Conservation (phyloP, 2,329 filamentous ascomycete species). For the Alternaria dauci region DNA sequence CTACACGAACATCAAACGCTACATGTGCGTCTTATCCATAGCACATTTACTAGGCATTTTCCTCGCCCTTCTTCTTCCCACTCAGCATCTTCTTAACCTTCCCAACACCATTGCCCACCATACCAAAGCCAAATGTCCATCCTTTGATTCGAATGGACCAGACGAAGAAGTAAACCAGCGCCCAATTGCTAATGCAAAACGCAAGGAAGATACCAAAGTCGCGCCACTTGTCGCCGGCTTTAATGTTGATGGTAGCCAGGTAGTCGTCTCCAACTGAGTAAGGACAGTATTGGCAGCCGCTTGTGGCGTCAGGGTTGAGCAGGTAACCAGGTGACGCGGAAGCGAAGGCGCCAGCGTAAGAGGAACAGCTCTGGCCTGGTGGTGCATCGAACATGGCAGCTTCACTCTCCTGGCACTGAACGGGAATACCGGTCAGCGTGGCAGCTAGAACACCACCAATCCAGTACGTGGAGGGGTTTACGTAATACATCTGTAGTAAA, state of each 20-base stretch:
- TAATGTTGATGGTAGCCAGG: slow-evolving; percentile 65
- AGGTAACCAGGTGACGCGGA: slow-evolving; percentile 67
- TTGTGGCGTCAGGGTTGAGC: slow-evolving; percentile 65
- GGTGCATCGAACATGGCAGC: slow-evolving; percentile 72
- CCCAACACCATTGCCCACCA: slow-evolving; percentile 53
- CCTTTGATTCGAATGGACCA: slow-evolving; percentile 74
- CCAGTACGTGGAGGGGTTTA: slow-evolving; percentile 71
- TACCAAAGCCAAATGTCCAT: slow-evolving; percentile 74
- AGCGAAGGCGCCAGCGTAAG: slow-evolving; percentile 71
- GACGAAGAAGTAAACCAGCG: slow-evolving; percentile 78
- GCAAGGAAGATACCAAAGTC: slow-evolving; percentile 76
- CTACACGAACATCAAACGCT: neutral
- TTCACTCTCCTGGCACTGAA: slow-evolving; percentile 61
- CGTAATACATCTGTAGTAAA: neutral
- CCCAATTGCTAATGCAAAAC: slow-evolving; percentile 75
- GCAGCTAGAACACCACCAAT: slow-evolving; percentile 74
- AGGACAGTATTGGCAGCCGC: slow-evolving; percentile 74
- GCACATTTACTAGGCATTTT: slow-evolving; percentile 4
- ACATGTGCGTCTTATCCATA: neutral
- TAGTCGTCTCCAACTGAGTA: slow-evolving; percentile 73
- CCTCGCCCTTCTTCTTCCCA: slow-evolving; percentile 16
- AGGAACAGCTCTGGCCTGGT: slow-evolving; percentile 67
- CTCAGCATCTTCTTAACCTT: slow-evolving; percentile 24
- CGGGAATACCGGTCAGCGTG: slow-evolving; percentile 62
- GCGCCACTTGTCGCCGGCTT: slow-evolving; percentile 71